A percentile compares a stretch with the other conserved stretches of the same genome.
Conservation (phyloP, 2,329 filamentous ascomycete genomes). For the Phaeosphaeria sp. region DNA sequence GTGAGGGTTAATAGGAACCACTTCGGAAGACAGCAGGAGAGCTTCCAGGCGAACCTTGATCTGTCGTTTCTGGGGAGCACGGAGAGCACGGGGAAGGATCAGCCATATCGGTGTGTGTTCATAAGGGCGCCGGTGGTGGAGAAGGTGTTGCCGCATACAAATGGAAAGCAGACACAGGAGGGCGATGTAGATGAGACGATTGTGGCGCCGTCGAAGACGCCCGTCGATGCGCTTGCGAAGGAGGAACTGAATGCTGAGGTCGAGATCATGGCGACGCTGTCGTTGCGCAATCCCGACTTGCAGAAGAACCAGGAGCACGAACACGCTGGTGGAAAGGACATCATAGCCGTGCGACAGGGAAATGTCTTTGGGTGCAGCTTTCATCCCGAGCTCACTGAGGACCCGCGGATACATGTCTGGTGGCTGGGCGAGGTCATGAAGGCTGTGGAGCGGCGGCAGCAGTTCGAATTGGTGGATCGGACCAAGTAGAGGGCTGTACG, state of each 20-base stretch:
- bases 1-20: slow-evolving; percentile 93
- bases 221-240: slow-evolving; percentile 54
- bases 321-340: slow-evolving; percentile 64
- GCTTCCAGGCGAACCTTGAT: slow-evolving; percentile 78
- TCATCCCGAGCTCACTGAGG: slow-evolving; percentile 89
- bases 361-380: slow-evolving; percentile 96
- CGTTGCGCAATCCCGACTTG: slow-evolving; percentile 58
- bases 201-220: slow-evolving; percentile 62
- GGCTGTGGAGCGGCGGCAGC: slow-evolving; percentile 38
- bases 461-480: slow-evolving; percentile 40
- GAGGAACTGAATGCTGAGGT: slow-evolving; percentile 58
- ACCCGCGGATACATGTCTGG: slow-evolving; percentile 90
- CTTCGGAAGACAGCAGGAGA: slow-evolving; percentile 92
- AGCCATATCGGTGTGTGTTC: slow-evolving; percentile 83
- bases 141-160: slow-evolving; percentile 67
- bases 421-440: slow-evolving; percentile 77
- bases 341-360: slow-evolving; percentile 87
- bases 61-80: slow-evolving; percentile 69
- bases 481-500: slow-evolving; percentile 15
- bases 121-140: slow-evolving; percentile 95
- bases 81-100: slow-evolving; percentile 34
- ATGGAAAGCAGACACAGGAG: slow-evolving; percentile 61
- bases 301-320: slow-evolving; percentile 56
- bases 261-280: slow-evolving; percentile 65
- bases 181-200: slow-evolving; percentile 58